phyloP scores from a whole-genome alignment of 805 yeast species.

The Ogataea haglerorum region DNA sequence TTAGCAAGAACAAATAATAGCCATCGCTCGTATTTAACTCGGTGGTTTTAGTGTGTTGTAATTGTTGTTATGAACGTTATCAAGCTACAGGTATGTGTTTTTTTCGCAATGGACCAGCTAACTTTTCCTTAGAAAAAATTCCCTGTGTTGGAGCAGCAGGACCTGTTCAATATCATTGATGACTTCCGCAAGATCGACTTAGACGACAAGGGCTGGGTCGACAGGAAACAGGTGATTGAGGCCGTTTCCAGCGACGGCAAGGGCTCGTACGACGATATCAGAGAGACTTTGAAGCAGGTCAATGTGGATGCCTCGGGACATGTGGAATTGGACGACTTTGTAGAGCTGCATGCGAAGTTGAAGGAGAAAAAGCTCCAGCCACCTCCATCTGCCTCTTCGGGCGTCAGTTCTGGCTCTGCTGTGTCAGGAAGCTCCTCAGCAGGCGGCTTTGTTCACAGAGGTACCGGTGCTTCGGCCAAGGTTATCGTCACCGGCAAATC shows the following conservation, averaged over 20 bases:
- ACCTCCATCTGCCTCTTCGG: conserved; percentile 23
- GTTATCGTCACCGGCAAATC: conserved; percentile 83
- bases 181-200: conserved; percentile 81
- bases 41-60: not conserved
- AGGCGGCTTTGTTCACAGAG: conserved; percentile 42
- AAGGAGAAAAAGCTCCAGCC: conserved; percentile 44
- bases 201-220: conserved; percentile 93
- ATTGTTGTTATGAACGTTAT: conserved; percentile 52
- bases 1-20: conserved; percentile 3
- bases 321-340: conserved; percentile 94
- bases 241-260: conserved; percentile 75
- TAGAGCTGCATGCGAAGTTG: conserved; percentile 75
- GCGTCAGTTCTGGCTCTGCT: conserved; percentile 25
- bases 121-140: conserved; percentile 60
- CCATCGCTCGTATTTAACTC: not conserved
- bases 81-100: conserved; percentile 50
- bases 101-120: not conserved
- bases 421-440: conserved; percentile 28
- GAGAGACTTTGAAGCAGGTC: conserved; percentile 88
- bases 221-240: conserved; percentile 85
- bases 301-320: conserved; percentile 95
- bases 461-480: conserved; percentile 55
- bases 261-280: conserved; percentile 84
- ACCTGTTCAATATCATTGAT: conserved; percentile 79
- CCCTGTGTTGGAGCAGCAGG: conserved; percentile 83